Conservation (phyloP, 2,329 filamentous ascomycete genomes). For the Laburnicola sp. region DNA sequence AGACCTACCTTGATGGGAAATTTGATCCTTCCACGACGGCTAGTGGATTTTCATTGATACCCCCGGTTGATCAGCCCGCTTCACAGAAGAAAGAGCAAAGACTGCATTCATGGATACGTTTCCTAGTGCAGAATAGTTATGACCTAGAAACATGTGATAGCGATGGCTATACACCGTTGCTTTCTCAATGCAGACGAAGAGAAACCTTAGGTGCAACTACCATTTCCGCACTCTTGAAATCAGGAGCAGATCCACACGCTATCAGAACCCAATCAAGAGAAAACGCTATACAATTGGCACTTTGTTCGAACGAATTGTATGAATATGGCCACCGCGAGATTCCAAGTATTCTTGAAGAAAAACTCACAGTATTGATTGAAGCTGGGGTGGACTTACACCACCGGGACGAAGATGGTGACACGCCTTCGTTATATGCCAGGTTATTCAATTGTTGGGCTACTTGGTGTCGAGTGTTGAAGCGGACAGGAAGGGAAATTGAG, state of each 20-base stretch:
- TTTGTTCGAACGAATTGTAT: no score
- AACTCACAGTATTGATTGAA: constrained; percentile 3
- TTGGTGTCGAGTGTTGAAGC: neutral
- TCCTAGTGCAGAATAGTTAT: neutral
- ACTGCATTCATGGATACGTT: neutral
- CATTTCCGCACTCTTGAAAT: no score
- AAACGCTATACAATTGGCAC: neutral
- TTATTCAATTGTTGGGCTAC: neutral
- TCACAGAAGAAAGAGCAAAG: neutral
- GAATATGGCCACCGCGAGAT: no score
- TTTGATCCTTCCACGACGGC: neutral
- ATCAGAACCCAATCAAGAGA: neutral
- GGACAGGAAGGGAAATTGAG: neutral
- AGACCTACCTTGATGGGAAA: neutral
- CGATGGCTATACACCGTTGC: neutral
- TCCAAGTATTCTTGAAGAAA: constrained; percentile 8
- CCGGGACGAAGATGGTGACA: neutral
- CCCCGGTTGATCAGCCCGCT: neutral
- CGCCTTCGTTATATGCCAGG: neutral
- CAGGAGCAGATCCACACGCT: neutral
- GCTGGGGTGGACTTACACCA: constrained; percentile 3
- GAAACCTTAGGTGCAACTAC: no score
- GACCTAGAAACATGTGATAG: neutral
- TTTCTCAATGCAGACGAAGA: no score
- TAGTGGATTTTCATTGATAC: neutral